Evolutionary conservation across 257 asterid genomes (phyloP), one percentile per base, ranked within the genome.

Genomic region (Solanum pennellii): DNA sequence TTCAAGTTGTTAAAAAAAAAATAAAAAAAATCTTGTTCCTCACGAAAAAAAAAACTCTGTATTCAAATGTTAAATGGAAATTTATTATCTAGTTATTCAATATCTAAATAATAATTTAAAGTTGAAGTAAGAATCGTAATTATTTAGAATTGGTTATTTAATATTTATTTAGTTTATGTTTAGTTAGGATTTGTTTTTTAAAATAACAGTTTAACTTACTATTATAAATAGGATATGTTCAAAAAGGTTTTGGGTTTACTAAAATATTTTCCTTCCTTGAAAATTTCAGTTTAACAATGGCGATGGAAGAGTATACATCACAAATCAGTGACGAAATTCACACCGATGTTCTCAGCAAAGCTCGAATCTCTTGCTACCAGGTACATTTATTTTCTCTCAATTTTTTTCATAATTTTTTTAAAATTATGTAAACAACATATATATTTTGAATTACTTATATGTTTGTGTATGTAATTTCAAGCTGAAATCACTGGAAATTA

Each of bases 351-450:
- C 99, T 95, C 83, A 91, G 94, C 1, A 65, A 92, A 89, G 94
- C 96, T 35, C 88, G 99, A 87, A 59, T 56, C n/a, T 89, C 95
- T 88, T 97, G 99, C 92, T 93, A 94, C 89, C 93, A 94, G 97
- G 98, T 95, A 47, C 35, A n/a, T 7, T 45, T n/a, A 9, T 16
- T 85, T 69, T 15, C 25, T 69, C 27, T 27, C 37, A 12, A 68
- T 12, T 27, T 66, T 35, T 37, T 20, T 59, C 68, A 20, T 21
- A 60, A 3, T 59, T 23, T 59, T 59, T 9, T 68, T 16, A 31
- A 9, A 68, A 75, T 23, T 75, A n/a, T 25, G 56, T 12, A 75
- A 12, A 41, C 1, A 23, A 12, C 12, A 7, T 75, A 23, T 16
- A 21, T 33, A 39, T 74, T 74, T 39, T 74, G 6, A 8, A 74